phyloP scores from a whole-genome alignment of 225 moss, liverwort and hornwort species.

The Marchantia paleacea region DNA sequence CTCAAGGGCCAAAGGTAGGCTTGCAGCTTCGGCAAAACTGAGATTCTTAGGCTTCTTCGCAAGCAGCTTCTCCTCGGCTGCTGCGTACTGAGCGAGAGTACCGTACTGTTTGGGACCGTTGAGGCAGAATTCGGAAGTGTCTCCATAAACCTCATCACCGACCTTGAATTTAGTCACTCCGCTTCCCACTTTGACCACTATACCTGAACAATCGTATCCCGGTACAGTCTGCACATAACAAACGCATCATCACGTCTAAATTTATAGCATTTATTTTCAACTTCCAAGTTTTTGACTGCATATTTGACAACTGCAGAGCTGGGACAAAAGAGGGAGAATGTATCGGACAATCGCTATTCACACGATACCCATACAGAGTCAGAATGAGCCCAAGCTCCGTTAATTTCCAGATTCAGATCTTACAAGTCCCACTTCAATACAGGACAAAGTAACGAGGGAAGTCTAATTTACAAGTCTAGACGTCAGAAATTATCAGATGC shows the following conservation, averaged over 20 bases:
- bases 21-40: constrained; percentile 73
- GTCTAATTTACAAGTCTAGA: no score
- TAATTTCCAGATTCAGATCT: no score
- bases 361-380: no score
- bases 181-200: constrained; percentile 63
- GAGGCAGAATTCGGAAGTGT: constrained; percentile 50
- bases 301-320: no score
- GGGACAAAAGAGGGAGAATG: no score
- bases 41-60: constrained; percentile 65
- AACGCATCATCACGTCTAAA: background rate
- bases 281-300: no score
- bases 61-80: constrained; percentile 73
- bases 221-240: constrained; percentile 65
- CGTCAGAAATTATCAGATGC: no score
- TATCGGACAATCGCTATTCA: no score
- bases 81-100: constrained; percentile 62
- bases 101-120: constrained; percentile 60
- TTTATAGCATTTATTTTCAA: no score
- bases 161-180: constrained; percentile 73
- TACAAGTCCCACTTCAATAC: no score
- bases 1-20: constrained; percentile 60
- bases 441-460: no score
- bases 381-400: no score
- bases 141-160: constrained; percentile 76
- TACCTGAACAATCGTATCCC: constrained; percentile 79